These are phyloP conservation scores for Gaeumannomyces tritici DNA, from an alignment of 2,329 filamentous ascomycete species.

Conservation along the genomic window DNA sequence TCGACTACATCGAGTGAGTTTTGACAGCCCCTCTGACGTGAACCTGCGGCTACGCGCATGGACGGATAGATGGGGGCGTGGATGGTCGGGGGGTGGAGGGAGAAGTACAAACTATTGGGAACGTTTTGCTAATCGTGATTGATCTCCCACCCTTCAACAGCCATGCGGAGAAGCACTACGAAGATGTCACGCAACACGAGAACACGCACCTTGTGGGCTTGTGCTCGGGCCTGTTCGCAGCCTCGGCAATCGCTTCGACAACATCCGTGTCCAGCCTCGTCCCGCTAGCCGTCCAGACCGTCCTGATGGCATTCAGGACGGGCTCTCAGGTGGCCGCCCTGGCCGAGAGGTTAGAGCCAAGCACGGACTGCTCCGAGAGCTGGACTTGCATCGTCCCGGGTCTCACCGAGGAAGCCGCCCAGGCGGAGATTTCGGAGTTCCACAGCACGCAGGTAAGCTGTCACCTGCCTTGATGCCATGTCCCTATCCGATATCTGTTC, in stretches of 20 bases:
- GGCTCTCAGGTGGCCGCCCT: constrained; percentile 46
- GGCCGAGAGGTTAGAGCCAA: constrained; percentile 33
- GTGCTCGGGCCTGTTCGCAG: constrained; percentile 62
- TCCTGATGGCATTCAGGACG: constrained; percentile 56
- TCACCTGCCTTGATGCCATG: background rate
- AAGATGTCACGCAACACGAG: constrained; percentile 38
- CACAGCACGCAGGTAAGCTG: constrained; percentile 39
- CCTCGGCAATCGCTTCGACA: constrained; percentile 54
- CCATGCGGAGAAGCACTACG: constrained; percentile 42
- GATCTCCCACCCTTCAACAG: constrained; percentile 17
- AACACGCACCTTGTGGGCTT: constrained; percentile 52
- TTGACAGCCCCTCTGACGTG: background rate
- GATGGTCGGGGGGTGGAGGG: too few relatives aligned
- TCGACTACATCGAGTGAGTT: constrained; percentile 59
- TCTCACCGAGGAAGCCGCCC: constrained; percentile 39
- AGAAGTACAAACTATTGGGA: background rate
- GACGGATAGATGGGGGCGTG: too few relatives aligned
- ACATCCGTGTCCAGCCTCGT: constrained; percentile 52
- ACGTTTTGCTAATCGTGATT: constrained; percentile 15
- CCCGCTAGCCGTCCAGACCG: constrained; percentile 51
- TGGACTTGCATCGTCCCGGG: constrained; percentile 61
- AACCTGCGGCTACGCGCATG: background rate
- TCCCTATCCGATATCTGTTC: background rate
- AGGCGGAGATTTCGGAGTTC: constrained; percentile 44
- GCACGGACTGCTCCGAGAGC: constrained; percentile 37